These are phyloP conservation scores for Microbotryum scabiosae DNA, from an alignment of 1,284 basidiomycete species.

Conservation along the genomic window DNA sequence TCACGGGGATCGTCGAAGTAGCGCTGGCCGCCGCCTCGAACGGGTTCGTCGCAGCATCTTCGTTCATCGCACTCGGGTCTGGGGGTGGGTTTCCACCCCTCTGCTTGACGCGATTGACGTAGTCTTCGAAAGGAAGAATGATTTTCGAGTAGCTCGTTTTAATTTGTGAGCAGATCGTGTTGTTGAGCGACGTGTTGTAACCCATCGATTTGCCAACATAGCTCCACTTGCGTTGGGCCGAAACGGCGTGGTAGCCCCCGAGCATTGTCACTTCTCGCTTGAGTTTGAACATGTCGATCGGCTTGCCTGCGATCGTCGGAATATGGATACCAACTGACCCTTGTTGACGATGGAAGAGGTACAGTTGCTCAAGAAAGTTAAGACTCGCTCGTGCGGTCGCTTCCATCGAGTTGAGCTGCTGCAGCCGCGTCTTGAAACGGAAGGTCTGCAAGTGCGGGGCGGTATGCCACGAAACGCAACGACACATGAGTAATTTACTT, in stretches of 20 bases:
- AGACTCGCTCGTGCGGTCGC: constrained; percentile 92
- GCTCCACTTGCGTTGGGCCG: constrained; percentile 30
- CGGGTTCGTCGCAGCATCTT: constrained; percentile 1
- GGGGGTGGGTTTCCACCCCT: constrained; percentile 16
- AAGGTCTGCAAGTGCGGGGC: constrained; percentile 52
- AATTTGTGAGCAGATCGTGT: constrained; percentile 74
- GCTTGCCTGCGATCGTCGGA: constrained; percentile 83
- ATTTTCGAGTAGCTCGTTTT: constrained; percentile 83
- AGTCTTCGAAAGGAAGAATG: constrained; percentile 89
- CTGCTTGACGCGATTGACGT: constrained; percentile 49
- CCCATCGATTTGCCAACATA: constrained; percentile 31
- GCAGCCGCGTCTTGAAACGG: constrained; percentile 90
- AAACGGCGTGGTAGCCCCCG: constrained; percentile 76
- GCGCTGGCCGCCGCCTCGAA: no score
- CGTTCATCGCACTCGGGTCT: constrained; percentile 17
- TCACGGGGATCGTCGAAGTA: no score
- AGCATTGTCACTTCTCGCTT: constrained; percentile 66
- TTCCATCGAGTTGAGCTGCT: constrained; percentile 92
- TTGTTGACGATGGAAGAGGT: constrained; percentile 48
- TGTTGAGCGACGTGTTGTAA: constrained; percentile 37
- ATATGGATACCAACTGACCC: constrained; percentile 73
- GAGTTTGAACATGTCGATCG: constrained; percentile 85
- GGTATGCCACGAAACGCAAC: not conserved
- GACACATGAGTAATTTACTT: not conserved
- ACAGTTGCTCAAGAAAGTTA: constrained; percentile 94